phyloP scores from a whole-genome alignment of 2,329 filamentous ascomycete genomes.

The Botrytis porri region DNA sequence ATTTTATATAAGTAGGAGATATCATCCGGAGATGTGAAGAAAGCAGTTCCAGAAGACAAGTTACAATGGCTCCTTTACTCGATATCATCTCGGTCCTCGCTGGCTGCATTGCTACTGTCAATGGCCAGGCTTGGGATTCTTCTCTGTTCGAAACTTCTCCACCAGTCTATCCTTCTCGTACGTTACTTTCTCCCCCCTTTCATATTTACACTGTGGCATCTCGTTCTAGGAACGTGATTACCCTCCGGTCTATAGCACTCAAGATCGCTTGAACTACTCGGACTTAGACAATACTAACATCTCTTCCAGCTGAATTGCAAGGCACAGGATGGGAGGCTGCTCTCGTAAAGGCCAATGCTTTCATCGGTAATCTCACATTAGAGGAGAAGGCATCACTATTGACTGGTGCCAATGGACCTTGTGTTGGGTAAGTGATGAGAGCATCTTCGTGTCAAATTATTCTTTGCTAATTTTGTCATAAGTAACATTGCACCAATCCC shows the following conservation, averaged over 20 bases:
- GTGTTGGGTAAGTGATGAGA: slow-evolving; percentile 22
- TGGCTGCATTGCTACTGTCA: slow-evolving; percentile 14
- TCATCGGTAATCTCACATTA: slow-evolving; percentile 71
- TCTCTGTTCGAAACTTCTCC: slow-evolving; percentile 20
- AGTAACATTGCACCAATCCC: slow-evolving; percentile 31
- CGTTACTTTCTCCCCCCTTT: slow-evolving; percentile 6
- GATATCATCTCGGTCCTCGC: slow-evolving; percentile 12
- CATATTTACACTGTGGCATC: background rate
- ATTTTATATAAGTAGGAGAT: slow-evolving; percentile 2
- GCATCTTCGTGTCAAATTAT: background rate
- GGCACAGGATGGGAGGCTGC: slow-evolving; percentile 57
- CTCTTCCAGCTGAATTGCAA: slow-evolving; percentile 24
- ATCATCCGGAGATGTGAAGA: background rate
- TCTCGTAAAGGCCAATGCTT: slow-evolving; percentile 62
- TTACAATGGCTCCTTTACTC: slow-evolving; percentile 15
- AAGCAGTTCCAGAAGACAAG: slow-evolving; percentile 8
- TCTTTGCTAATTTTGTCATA: slow-evolving; percentile 3
- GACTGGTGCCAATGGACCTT: slow-evolving; percentile 25
- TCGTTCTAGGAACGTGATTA: background rate
- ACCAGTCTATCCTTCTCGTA: slow-evolving; percentile 34
- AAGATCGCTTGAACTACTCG: background rate
- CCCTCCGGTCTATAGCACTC: background rate
- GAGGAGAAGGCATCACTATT: slow-evolving; percentile 62
- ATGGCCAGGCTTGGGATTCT: slow-evolving; percentile 14
- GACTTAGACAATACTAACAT: slow-evolving; percentile 12